Evolutionary conservation across 2,329 filamentous ascomycete genomes (phyloP), one percentile per base, ranked within the genome.

Genomic region (Microcera coccophila): DNA sequence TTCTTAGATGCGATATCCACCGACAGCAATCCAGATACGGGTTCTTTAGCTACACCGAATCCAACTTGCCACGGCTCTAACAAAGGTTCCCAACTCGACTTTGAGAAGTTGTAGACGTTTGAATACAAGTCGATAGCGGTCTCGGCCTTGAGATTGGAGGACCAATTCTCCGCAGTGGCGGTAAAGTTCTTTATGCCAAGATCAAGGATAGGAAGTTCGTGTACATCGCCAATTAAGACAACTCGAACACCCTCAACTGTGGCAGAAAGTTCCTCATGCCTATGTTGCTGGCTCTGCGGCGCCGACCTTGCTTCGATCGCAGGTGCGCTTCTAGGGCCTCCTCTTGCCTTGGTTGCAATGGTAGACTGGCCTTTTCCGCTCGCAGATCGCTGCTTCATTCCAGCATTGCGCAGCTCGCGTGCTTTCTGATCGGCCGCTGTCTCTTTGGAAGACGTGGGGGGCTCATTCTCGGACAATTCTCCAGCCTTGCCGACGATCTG

Each of bases 41-140:
- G 75, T 44, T 93, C 84, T 55, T 84, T 90, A 1, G 87, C 82
- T 62, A 97, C 81, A 49, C 94, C 88, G 53, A 98, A 82, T 2
- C 90, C 90, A n/a, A 97, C 75, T 53, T 91, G 83, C 93, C 93
- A 98, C 7, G 94, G 94, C 63, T 98, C 93, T 19, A 98, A 81
- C 24, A 98, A 70, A 3, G 93, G 93, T 64, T 98, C 93, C 93
- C 93, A 98, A 3, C 90, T 89, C 0, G 93, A 98, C 64, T 98
- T 98, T 12, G 93, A 93, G 68, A 98, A 98, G 66, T 98, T 98
- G 74, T 95, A 98, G 19, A 98, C 85, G 58, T 97, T 98, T 56
- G 94, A 80, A 65, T 95, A 95, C 51, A 91, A 89, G 49, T 96
- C 89, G 36, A 98, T 83, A n/a, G 81, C 85, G 0, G 89, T 87